Conservation (phyloP, 2,329 filamentous ascomycete genomes). For the Aureobasidium namibiae region DNA sequence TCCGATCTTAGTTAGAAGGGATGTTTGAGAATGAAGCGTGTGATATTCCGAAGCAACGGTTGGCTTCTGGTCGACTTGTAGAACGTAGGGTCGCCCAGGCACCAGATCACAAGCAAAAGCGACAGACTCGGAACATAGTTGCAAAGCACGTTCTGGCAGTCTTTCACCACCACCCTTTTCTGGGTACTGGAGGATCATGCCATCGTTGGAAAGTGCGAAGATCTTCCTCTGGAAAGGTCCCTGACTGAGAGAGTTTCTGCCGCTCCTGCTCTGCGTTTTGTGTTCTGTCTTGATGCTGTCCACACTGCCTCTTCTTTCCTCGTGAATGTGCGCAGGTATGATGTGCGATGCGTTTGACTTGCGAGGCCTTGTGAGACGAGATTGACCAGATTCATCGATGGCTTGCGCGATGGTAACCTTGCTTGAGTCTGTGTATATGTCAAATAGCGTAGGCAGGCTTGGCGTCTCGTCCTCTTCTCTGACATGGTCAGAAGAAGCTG, state of each 20-base stretch:
- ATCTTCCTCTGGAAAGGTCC: conserved; percentile 45
- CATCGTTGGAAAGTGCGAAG: conserved; percentile 62
- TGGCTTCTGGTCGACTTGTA: conserved; percentile 57
- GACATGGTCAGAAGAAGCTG: neutral
- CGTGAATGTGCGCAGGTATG: neutral
- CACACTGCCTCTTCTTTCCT: conserved; percentile 10
- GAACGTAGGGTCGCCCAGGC: conserved; percentile 70
- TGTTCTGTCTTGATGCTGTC: neutral
- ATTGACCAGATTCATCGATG: neutral
- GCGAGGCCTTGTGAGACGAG: neutral
- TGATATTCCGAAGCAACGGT: neutral
- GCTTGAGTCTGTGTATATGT: conserved; percentile 8
- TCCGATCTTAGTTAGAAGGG: conserved; percentile 46
- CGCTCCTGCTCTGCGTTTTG: neutral
- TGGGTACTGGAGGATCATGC: conserved; percentile 66
- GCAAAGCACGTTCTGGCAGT: conserved; percentile 64
- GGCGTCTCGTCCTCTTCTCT: neutral
- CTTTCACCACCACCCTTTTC: conserved; percentile 63
- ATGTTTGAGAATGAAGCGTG: neutral
- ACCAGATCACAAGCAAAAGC: conserved; percentile 75
- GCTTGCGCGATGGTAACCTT: conserved; percentile 8
- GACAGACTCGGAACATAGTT: conserved; percentile 64
- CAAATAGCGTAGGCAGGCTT: neutral
- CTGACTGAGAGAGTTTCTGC: neutral
- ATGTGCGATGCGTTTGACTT: conserved; percentile 10